These are phyloP conservation scores for Daldinia sp. DNA, from an alignment of 2,329 filamentous ascomycete species.

Conservation along the genomic window DNA sequence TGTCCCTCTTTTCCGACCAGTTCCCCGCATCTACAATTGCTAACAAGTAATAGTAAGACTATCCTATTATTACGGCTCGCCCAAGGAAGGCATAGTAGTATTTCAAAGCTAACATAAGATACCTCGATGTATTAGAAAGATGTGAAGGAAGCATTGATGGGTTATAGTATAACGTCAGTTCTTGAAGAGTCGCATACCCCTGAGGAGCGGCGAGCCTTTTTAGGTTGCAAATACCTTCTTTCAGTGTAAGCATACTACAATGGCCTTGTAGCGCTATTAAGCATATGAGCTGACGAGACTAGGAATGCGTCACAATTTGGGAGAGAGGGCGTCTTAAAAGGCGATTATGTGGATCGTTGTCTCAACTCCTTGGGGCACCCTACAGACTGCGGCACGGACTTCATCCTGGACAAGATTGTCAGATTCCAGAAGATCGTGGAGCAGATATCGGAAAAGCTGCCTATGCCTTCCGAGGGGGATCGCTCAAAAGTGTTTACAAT, in stretches of 20 bases:
- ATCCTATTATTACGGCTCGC: not conserved
- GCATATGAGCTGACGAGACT: constrained; percentile 14
- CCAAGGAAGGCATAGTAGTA: not conserved
- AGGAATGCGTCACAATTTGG: constrained; percentile 56
- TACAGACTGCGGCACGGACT: constrained; percentile 49
- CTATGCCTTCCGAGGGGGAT: constrained; percentile 38
- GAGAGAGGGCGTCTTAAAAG: constrained; percentile 51
- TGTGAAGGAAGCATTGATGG: constrained; percentile 31
- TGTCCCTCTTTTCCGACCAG: not conserved
- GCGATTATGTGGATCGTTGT: constrained; percentile 53
- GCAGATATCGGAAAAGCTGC: constrained; percentile 52
- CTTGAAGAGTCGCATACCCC: constrained; percentile 48
- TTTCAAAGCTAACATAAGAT: not conserved
- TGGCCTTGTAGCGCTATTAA: not conserved
- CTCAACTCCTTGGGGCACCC: constrained; percentile 49
- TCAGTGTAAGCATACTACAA: constrained; percentile 52
- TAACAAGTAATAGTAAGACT: not conserved
- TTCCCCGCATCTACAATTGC: not conserved
- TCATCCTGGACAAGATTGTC: constrained; percentile 52
- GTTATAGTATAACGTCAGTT: constrained; percentile 29
- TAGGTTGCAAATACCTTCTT: constrained; percentile 57
- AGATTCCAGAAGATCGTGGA: constrained; percentile 55
- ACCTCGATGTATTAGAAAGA: constrained; percentile 14
- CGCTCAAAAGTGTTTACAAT: constrained; percentile 47
- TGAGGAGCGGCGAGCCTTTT: constrained; percentile 56